phyloP scores from a whole-genome alignment of 495 filamentous ascomycete species.

The Oidiodendron maius region DNA sequence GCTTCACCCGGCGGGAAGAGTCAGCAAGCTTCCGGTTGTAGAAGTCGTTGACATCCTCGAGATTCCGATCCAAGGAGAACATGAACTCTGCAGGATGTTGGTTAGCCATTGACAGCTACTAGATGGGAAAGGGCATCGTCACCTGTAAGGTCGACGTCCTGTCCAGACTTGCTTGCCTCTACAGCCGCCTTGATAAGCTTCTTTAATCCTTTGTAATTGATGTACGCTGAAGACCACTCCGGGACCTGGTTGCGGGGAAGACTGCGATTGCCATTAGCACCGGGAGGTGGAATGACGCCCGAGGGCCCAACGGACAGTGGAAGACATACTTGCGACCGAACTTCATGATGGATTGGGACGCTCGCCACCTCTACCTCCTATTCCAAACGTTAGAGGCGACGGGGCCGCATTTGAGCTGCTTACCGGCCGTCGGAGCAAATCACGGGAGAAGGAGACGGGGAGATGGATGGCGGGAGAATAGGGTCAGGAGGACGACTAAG shows the following conservation, averaged over 20 bases:
- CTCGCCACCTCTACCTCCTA: neutral
- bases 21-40: slow-evolving; percentile 94
- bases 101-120: neutral
- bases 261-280: slow-evolving; percentile 33
- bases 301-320: neutral
- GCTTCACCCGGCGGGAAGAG: slow-evolving; percentile 69
- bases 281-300: slow-evolving; percentile 23
- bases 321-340: slow-evolving; percentile 45
- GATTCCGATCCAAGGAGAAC: slow-evolving; percentile 88
- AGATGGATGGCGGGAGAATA: neutral
- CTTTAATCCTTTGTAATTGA: slow-evolving; percentile 95
- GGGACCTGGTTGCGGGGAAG: slow-evolving; percentile 91
- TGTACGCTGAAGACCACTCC: slow-evolving; percentile 89
- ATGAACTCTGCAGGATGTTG: slow-evolving; percentile 68
- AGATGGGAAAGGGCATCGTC: neutral
- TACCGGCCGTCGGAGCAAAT: neutral
- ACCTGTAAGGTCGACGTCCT: slow-evolving; percentile 74
- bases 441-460: neutral
- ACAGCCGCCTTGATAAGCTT: slow-evolving; percentile 78
- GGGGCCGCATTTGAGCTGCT: neutral
- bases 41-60: slow-evolving; percentile 91
- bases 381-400: neutral
- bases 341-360: slow-evolving; percentile 51
- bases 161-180: slow-evolving; percentile 54
- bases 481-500: too few relatives aligned